Evolutionary conservation across 306 rosid species (phyloP), one percentile per base, ranked within the genome.

Genomic region (Pyrus pyrifolia): DNA sequence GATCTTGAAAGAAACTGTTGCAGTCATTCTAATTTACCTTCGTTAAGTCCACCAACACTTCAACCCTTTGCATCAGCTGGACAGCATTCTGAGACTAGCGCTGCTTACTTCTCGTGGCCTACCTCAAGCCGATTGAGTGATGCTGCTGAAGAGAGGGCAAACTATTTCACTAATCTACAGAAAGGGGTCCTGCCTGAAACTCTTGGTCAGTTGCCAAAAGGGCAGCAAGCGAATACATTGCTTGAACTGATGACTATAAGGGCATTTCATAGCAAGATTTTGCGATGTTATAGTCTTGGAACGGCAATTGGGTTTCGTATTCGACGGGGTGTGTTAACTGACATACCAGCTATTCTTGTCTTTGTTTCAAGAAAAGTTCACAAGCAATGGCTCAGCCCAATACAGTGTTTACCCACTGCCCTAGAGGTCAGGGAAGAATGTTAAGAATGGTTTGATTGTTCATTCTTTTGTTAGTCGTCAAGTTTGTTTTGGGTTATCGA

Each of bases 31-130:
- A 90, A 90, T 88, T 71, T 94, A 73, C 95, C 98, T 80, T 91
- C 98, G 9, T 78, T 90, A 63, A 95, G 97, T 78, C 91, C 96
- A 10, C 97, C 96, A 23, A 80, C 91, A 0, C 95, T 95, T 35
- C 99, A 92, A 79, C 97, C 98, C 38, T 92, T 84, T 83, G 98
- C 96, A 42, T 95, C 97, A 18, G 93, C 98, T 68, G 99, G 99
- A 74, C 99, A 95, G 83, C 99, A 92, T 77, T 86, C 96, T 67
- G 99, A 92, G 85, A 89, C 88, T 81, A 92, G 79, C 79, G 96
- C 99, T 74, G 97, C 99, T 66, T 92, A 95, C 86, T 95, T 95
- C 84, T 95, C 97, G 7, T 95, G 99, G 99, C 99, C 99, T 11
- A 88, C 91, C 53, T 88, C 93, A 33, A 94, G 97, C 77, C 97